Evolutionary conservation across 2,329 filamentous ascomycete species (phyloP), one percentile per base, ranked within the genome.

Genomic region (Aurifilum marmelostoma): DNA sequence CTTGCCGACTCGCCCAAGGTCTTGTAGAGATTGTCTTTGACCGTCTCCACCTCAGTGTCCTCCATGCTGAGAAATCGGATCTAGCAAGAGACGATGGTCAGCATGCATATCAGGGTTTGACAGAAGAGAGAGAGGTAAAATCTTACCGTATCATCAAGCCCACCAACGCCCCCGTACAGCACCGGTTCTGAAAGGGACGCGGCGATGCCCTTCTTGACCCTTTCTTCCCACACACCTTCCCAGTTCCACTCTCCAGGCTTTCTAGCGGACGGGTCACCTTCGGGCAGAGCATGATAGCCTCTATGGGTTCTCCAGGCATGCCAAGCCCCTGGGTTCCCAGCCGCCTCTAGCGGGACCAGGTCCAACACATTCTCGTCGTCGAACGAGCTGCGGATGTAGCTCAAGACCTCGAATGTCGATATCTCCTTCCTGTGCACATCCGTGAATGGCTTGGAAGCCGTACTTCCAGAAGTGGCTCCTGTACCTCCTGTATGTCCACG

Each of bases 191-290:
- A 92, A 63, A 93, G 81, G 75, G 93, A 97, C 12, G 87, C 85
- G 64, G 90, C 87, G 58, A 97, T 88, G 24, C 91, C 91, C 78
- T 91, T 92, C 79, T 88, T 90, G 0, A 97, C 94, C 67, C 95
- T 87, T 72, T 94, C 91, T 77, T 97, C 92, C 95, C 95, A 99
- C 0, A 98, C 95, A 0, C 95, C 94, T 75, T 97, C 93, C 95
- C 95, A 98, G 76, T 97, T 97, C 95, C 95, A 98, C 75, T 97
- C 91, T 8, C 91, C 92, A 0, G 93, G 93, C 63, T 86, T 84
- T 70, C 89, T 81, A n/a, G 47, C 67, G 8, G 69, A 50, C 18
- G 67, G 61, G 1, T 67, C 69, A 16, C 67, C 69, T 34, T 69
- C 69, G 47, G 79, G 75, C 21, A 76, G 69, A 32, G 56, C n/a